Evolutionary conservation across 495 filamentous ascomycete genomes (phyloP), one percentile per base, ranked within the genome.

Genomic region (Xylaria scruposa): DNA sequence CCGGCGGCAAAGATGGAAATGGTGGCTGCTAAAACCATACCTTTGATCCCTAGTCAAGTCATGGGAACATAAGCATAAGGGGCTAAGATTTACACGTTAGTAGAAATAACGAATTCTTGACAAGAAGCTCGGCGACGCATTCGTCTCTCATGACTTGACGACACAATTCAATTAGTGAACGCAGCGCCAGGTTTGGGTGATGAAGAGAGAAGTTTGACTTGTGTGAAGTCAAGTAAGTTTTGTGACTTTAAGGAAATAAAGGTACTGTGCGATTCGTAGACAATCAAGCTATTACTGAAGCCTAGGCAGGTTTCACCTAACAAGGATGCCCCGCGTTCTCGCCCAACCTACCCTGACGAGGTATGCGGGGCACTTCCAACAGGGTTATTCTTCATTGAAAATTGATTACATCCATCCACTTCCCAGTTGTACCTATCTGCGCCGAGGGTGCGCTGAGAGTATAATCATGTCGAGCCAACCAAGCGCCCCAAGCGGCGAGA

Each of bases 401-500:
- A 36, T 36, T 36, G 33, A 36, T 36, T 36, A 4, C 33, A 56
- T 56, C 60, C 38, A 46, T 24, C n/a, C 24, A 36, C 38, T 46
- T 63, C 38, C 29, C 9, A 21, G 15, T 66, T 36, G 47, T 33
- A 36, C 33, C 15, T 13, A 42, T 56, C 33, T 47, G 54, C 15
- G 26, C 6, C 6, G 33, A 36, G 4, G 6, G 33, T 36, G 6
- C 13, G 38, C 15, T n/a, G n/a, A 19, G n/a, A 70, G 15, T 26
- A 29, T 8, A 31, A 70, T 21, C 10, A 75, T 75, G 72, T 51
- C 65, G 10, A 54, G 7, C 12, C 49, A 69, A 17, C 58, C 58
- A 15, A 67, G 66, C 17, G 60, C 68, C 13, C 40, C 47, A 21
- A 72, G 21, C 17, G 70, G 65, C 42, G 78, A 80, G 17, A 81